Percentiles rank a stretch among this genome's conserved stretches.
Conservation (phyloP, 2,329 filamentous ascomycete species). For the Thielaviopsis ethacetica region DNA sequence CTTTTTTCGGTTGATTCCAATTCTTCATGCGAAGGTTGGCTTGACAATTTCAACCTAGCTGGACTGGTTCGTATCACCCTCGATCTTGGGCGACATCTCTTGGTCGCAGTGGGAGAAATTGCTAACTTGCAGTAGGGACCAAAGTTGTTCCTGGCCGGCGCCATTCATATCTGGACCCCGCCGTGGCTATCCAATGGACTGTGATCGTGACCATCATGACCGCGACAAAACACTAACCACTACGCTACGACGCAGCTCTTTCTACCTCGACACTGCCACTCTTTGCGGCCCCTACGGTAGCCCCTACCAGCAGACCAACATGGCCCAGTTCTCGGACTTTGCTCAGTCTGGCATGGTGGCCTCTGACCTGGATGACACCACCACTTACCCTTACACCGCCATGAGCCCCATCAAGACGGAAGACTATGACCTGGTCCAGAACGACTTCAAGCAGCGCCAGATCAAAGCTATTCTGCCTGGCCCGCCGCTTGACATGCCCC, state of each 20-base stretch:
- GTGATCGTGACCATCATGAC: background rate
- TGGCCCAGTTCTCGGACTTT: conserved; percentile 4
- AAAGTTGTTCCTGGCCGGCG: background rate
- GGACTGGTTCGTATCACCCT: conserved; percentile 9
- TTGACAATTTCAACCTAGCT: background rate
- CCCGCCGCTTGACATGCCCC: background rate
- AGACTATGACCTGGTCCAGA: conserved; percentile 2
- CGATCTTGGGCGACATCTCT: background rate
- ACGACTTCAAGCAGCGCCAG: conserved; percentile 1
- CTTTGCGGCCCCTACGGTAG: background rate
- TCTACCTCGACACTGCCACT: background rate
- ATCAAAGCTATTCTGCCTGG: conserved; percentile 1
- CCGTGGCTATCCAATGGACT: background rate
- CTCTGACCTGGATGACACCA: conserved; percentile 1
- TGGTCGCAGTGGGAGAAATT: background rate
- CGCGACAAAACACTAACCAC: background rate
- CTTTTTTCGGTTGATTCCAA: background rate
- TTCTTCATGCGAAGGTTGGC: conserved; percentile 5
- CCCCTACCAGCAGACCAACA: background rate
- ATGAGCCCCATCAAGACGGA: conserved; percentile 1
- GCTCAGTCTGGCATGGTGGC: background rate
- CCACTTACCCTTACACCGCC: conserved; percentile 1
- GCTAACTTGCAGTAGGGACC: background rate
- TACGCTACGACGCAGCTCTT: background rate
- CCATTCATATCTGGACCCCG: background rate